phyloP scores from a whole-genome alignment of 1,139 yeast genomes.

The Candida buenavistaensis region DNA sequence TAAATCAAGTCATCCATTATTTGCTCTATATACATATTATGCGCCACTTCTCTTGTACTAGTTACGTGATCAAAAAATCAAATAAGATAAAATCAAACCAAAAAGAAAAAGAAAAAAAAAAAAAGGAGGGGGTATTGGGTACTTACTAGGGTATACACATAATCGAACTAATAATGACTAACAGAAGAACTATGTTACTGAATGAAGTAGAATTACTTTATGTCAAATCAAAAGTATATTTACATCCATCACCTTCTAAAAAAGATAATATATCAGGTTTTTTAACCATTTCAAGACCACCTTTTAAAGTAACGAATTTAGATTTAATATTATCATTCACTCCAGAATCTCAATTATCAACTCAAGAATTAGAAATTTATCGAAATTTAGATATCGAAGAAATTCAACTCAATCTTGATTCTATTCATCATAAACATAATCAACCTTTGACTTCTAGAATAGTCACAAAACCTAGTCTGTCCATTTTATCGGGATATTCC shows the following conservation, averaged over 20 bases:
- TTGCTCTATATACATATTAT: too few relatives aligned
- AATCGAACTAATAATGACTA: neutral
- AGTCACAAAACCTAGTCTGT: conserved; percentile 53
- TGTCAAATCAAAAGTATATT: conserved; percentile 69
- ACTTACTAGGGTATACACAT: neutral
- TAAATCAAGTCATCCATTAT: too few relatives aligned
- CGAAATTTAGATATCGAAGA: conserved; percentile 52
- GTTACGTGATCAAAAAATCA: too few relatives aligned
- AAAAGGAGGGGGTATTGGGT: too few relatives aligned
- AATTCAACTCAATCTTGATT: conserved; percentile 22
- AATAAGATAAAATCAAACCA: too few relatives aligned
- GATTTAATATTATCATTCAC: conserved; percentile 74
- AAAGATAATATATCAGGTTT: conserved; percentile 80
- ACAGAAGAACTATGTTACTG: conserved; percentile 1
- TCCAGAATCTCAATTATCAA: conserved; percentile 59
- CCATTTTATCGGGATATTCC: conserved; percentile 61
- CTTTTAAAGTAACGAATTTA: conserved; percentile 49
- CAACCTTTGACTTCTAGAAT: conserved; percentile 19
- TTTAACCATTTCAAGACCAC: conserved; percentile 60
- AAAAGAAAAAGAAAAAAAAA: too few relatives aligned
- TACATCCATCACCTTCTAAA: conserved; percentile 77
- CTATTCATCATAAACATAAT: conserved; percentile 16
- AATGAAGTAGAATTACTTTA: conserved; percentile 46
- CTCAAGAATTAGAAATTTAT: conserved; percentile 50
- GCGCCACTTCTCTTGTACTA: too few relatives aligned